A percentile compares a stretch with the other conserved stretches of the same genome.
Conservation (phyloP, 192 early-diverging fungal genomes). For the Umbelopsis sp. region DNA sequence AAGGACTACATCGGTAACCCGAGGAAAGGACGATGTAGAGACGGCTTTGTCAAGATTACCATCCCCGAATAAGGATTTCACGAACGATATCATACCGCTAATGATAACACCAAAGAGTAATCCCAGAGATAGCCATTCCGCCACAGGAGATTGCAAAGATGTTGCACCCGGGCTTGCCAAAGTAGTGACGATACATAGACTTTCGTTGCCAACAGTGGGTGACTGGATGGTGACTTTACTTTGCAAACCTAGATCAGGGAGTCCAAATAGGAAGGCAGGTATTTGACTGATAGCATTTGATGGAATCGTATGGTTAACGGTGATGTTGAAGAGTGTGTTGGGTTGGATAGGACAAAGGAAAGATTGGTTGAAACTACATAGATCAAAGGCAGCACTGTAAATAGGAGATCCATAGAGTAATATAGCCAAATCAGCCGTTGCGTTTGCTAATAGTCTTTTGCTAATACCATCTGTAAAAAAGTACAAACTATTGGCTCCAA, state of each 20-base stretch:
- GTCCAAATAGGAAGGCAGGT: conserved; percentile 16
- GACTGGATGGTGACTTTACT: conserved; percentile 6
- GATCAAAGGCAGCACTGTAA: background rate
- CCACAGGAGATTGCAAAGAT: background rate
- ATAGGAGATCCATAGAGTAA: conserved; percentile 4
- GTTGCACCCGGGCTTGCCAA: background rate
- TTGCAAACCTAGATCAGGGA: conserved; percentile 15
- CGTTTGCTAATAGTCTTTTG: background rate
- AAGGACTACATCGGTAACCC: background rate
- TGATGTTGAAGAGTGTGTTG: conserved; percentile 17
- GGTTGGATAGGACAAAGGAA: conserved; percentile 11
- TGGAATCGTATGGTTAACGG: background rate
- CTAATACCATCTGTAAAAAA: background rate
- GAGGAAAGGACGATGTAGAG: background rate
- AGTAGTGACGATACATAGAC: conserved; percentile 15
- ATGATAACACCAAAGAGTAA: background rate
- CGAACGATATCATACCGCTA: background rate
- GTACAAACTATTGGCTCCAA: background rate
- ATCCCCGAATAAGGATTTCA: background rate
- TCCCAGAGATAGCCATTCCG: background rate
- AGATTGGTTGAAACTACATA: conserved; percentile 6
- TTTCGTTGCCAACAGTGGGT: background rate
- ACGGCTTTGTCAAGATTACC: background rate
- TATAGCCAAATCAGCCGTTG: background rate
- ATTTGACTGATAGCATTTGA: background rate